phyloP scores from a whole-genome alignment of 805 yeast species.

The Lipomyces lipofer region DNA sequence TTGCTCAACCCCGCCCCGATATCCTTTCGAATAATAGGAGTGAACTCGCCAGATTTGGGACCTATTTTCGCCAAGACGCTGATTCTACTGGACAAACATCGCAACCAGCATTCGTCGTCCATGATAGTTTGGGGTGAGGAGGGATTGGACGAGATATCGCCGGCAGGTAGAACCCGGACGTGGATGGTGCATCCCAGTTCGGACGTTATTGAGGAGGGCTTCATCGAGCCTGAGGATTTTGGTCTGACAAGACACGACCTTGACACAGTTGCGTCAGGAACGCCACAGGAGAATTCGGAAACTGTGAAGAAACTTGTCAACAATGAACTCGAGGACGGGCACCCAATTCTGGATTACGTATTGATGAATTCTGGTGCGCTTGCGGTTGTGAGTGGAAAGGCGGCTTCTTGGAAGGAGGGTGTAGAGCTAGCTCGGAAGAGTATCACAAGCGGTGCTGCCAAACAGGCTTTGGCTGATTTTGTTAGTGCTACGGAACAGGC shows the following conservation, averaged over 20 bases:
- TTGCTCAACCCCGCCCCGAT: slow-evolving; percentile 85
- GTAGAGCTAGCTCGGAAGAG: slow-evolving; percentile 69
- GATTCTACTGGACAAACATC: slow-evolving; percentile 54
- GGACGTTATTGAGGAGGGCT: slow-evolving; percentile 31
- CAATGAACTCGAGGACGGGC: slow-evolving; percentile 41
- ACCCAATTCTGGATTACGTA: slow-evolving; percentile 85
- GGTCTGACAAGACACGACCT: slow-evolving; percentile 75
- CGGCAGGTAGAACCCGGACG: slow-evolving; percentile 74
- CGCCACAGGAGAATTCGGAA: slow-evolving; percentile 81
- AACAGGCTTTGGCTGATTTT: slow-evolving; percentile 57
- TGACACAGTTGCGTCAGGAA: slow-evolving; percentile 71
- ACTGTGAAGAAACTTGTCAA: slow-evolving; percentile 53
- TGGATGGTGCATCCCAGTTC: slow-evolving; percentile 61
- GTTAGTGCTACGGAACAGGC: slow-evolving; percentile 39
- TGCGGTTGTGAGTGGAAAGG: slow-evolving; percentile 72
- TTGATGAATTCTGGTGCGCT: slow-evolving; percentile 84
- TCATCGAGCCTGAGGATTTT: slow-evolving; percentile 56
- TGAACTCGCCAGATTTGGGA: slow-evolving; percentile 76
- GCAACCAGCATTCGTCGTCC: slow-evolving; percentile 50
- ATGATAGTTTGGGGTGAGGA: slow-evolving; percentile 92
- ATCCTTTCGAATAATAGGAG: slow-evolving; percentile 83
- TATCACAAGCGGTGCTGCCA: slow-evolving; percentile 68
- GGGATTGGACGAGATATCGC: slow-evolving; percentile 92
- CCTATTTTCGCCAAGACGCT: slow-evolving; percentile 83
- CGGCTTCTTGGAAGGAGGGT: slow-evolving; percentile 70